Evolutionary conservation across 352 stramenopile species (phyloP), one percentile per base, ranked within the genome.

Genomic region (Phytopythium litorale): DNA sequence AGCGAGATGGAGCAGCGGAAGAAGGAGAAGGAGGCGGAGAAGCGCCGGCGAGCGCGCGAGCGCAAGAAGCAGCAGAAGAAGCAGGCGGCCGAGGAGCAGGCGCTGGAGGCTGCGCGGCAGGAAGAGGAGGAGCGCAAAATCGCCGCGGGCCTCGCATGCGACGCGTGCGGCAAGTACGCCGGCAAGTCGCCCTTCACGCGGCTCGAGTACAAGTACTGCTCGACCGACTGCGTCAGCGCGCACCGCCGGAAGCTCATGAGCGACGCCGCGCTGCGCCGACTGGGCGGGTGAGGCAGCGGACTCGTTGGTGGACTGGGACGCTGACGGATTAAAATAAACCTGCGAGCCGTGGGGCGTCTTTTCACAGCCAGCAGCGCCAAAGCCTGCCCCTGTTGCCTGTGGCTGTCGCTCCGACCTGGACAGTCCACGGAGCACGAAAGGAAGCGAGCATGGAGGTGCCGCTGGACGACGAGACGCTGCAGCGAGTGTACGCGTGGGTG

Each of bases 401-500:
- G 6, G 11, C 19, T 23, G 42, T 19, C 3, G 6, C 11, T 23
- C 18, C 18, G 19, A 25, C 9, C n/a, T 7, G 19, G 19, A 13
- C 18, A 21, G 5, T 7, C 37, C 37, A 18, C 37, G 15, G 37
- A 52, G 21, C n/a, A 19, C n/a, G 1, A 13, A 50, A 1, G 8
- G 23, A 25, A n/a, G 43, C 16, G 23, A 64, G 58, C 57, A 89
- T 89, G 75, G 68, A 89, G 58, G 57, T 83, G 35, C 72, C 76
- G 42, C 75, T 94, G 28, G 85, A 95, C 62, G 91, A 98, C 67
- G 92, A 97, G 48, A 92, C 92, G 37, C 71, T 98, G 53, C 91
- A 97, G 73, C 87, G 90, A 37, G 69, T 98, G 60, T 98, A 98
- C 66, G 87, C 88, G 32, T 98, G 96, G 96, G 94, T 99, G 60